Evolutionary conservation across 768 basidiomycete species (phyloP).

Genomic region (Mycena leptocephala): DNA sequence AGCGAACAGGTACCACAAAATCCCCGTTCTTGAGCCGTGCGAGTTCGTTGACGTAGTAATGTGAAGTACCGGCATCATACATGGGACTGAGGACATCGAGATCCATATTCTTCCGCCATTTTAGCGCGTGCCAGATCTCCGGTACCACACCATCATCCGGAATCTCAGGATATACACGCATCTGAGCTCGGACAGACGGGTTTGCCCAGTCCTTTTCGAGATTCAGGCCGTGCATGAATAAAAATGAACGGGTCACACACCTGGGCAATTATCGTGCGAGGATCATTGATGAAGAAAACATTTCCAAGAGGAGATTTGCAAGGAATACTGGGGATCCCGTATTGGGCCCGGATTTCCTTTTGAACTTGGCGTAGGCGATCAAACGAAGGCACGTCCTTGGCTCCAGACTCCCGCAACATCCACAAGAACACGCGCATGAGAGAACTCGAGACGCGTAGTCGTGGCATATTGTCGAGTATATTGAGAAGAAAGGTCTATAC

Average conservation of each 20-base stretch:
- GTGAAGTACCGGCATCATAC: background rate
- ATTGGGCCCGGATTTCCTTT: background rate
- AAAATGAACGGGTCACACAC: background rate
- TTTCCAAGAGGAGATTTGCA: constrained; percentile 1
- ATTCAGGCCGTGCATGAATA: background rate
- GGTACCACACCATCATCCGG: background rate
- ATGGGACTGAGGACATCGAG: background rate
- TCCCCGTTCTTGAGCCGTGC: background rate
- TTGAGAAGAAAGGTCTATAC: too few species aligned
- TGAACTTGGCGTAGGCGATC: constrained; percentile 5
- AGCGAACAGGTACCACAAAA: background rate
- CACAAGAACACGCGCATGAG: too few species aligned
- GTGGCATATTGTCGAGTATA: too few species aligned
- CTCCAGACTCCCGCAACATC: too few species aligned
- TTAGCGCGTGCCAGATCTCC: constrained; percentile 6
- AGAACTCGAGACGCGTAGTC: too few species aligned
- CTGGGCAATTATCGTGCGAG: background rate
- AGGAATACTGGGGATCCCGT: background rate
- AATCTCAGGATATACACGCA: constrained; percentile 11
- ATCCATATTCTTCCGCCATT: constrained; percentile 7
- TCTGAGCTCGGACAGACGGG: background rate
- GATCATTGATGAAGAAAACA: constrained; percentile 7
- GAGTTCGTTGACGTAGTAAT: background rate
- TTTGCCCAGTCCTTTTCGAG: background rate
- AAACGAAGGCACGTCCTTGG: constrained; percentile 18